Conservation (phyloP, 306 rosid species). For the Prinsepia uniflora region DNA sequence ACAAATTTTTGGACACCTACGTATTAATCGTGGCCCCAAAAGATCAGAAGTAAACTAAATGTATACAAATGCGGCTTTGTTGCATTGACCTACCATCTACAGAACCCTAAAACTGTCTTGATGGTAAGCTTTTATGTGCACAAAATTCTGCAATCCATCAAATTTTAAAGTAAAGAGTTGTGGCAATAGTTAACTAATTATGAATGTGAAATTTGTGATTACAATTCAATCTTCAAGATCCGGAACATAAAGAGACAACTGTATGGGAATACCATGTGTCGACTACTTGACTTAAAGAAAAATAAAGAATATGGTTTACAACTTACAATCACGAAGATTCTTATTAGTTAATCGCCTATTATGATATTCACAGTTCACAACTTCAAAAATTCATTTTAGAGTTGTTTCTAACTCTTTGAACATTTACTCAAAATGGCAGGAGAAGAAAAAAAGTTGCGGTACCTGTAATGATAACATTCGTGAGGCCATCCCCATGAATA, state of each 20-base stretch:
- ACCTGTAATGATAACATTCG: constrained; percentile 93
- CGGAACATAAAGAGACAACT: neutral
- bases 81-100: constrained; percentile 5
- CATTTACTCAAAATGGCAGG: neutral
- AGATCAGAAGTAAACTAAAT: neutral
- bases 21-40: neutral
- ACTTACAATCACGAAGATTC: neutral
- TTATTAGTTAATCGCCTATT: neutral
- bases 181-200: neutral
- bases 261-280: neutral
- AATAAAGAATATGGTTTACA: neutral
- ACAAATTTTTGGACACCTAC: neutral
- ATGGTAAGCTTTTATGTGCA: neutral
- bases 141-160: neutral
- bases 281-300: neutral
- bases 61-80: neutral
- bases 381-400: neutral
- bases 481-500: constrained; percentile 78
- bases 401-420: too few relatives aligned
- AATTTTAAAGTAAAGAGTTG: neutral
- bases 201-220: neutral
- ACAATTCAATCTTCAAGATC: neutral
- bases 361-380: constrained; percentile 1
- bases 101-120: neutral
- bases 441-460: neutral